Base-by-base conservation (phyloP, 1,284 basidiomycete species). In the Ganoderma sinense region DNA sequence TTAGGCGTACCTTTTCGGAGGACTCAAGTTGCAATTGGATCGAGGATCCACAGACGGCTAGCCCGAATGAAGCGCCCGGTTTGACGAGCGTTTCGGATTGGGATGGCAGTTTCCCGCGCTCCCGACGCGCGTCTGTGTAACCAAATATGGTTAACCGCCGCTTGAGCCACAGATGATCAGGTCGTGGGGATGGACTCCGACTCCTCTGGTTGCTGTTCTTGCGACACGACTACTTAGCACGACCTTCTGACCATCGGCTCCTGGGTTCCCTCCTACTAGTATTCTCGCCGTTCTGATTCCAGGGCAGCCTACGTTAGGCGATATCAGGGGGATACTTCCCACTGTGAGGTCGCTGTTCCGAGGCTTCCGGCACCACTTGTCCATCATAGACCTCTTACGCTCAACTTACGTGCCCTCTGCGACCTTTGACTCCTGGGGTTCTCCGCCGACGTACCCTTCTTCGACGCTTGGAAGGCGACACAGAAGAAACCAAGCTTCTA, bases 401-500 rank as follows among this genome's bases (percentile, higher is more conserved):
- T 39, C 33, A 36, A 20, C 56, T 59, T 59, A 59, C 56, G 33
- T 59, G 33, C 56, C 18, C 29, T 29, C 56, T 58, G 56, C 29
- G 53, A 55, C 26, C 26, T 55, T 16, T 55, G 13, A 31, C 53
- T n/a, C n/a, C n/a, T 55, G 53, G n/a, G 8, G 23, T 48, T 48
- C 45, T 48, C 45, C 53, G 31, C 29, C 53, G 53, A 56, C 53
- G 29, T n/a, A 59, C 20, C n/a, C 16, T 39, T 4, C 56, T n/a
- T 59, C 33, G 56, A 59, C 20, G 14, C 6, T 23, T 33, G 56
- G 55, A 48, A 48, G 20, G 26, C 62, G 43, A n/a, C 62, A 36
- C 26, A 11, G 62, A 63, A 63, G 60, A n/a, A 59, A 43, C 29
- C 60, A 62, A 41, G 60, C 60, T 62, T 62, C 60, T 43, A 62